Percentiles rank a stretch among this genome's conserved stretches.
phyloP scores from a whole-genome alignment of 441 rosid species.

The Croton laevigatus region DNA sequence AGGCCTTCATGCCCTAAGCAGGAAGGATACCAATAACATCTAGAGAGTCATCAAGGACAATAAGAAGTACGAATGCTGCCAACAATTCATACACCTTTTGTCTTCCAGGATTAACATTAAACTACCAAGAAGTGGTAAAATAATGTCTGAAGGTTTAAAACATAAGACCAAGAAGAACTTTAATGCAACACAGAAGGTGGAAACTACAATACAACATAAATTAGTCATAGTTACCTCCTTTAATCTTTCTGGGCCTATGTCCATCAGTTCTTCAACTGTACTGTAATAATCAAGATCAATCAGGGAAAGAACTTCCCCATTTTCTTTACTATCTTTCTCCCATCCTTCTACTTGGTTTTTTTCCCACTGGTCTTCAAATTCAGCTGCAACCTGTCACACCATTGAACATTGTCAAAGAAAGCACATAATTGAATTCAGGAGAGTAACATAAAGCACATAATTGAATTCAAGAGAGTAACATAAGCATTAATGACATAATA shows the following conservation, averaged over 20 bases:
- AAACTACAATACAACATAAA: not conserved
- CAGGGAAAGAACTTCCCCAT: constrained; percentile 44
- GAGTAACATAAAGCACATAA: not conserved
- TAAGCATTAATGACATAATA: not conserved
- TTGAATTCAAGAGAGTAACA: not conserved
- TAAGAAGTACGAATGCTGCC: not conserved
- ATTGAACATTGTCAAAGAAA: constrained; percentile 8
- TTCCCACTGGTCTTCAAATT: constrained; percentile 80
- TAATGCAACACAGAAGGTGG: constrained; percentile 9
- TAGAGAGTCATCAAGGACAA: constrained; percentile 6
- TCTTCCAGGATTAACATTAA: not conserved
- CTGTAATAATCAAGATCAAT: constrained; percentile 92
- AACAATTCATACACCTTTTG: not conserved
- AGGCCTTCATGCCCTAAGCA: not conserved
- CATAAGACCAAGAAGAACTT: constrained; percentile 9
- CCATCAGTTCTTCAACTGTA: constrained; percentile 82
- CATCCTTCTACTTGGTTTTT: constrained; percentile 54
- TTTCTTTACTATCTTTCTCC: constrained; percentile 59
- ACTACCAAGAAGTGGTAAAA: constrained; percentile 9
- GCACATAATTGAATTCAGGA: not conserved
- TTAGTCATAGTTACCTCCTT: constrained; percentile 58
- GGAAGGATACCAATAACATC: not conserved
- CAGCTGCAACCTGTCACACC: constrained; percentile 56
- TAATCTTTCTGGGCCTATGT: constrained; percentile 87
- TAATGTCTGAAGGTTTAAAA: not conserved